A percentile compares a stretch with the other conserved stretches of the same genome.
Conservation (phyloP, 441 rosid species). For the Dalechampia spathulata region DNA sequence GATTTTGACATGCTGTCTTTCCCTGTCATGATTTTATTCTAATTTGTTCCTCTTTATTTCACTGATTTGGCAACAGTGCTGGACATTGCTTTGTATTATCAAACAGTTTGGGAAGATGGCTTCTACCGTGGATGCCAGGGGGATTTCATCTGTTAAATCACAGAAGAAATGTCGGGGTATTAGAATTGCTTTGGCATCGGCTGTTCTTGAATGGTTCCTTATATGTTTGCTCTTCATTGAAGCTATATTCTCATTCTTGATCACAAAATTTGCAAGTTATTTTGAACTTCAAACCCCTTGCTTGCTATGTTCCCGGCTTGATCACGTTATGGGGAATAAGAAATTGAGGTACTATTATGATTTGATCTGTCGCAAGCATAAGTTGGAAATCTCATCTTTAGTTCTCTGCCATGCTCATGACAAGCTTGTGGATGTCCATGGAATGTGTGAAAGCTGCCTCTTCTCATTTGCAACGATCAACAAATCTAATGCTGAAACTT, state of each 20-base stretch:
- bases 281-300: conserved; percentile 71
- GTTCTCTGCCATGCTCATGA: conserved; percentile 73
- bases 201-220: conserved; percentile 78
- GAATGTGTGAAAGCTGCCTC: conserved; percentile 74
- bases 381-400: conserved; percentile 72
- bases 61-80: too few species aligned
- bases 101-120: too few species aligned
- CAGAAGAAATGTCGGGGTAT: conserved; percentile 31
- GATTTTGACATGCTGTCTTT: too few species aligned
- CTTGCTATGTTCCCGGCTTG: conserved; percentile 78
- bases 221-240: conserved; percentile 56
- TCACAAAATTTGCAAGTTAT: conserved; percentile 52
- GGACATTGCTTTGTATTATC: too few species aligned
- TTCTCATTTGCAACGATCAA: conserved; percentile 66
- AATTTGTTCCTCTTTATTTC: too few species aligned
- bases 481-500: conserved; percentile 74
- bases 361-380: conserved; percentile 68
- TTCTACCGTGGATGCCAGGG: conserved; percentile 46
- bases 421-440: conserved; percentile 68
- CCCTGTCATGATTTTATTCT: too few species aligned
- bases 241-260: conserved; percentile 52
- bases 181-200: conserved; percentile 45
- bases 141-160: conserved; percentile 27
- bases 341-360: conserved; percentile 47
- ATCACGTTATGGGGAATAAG: conserved; percentile 56